Evolutionary conservation across 176 grass and related monocot genomes (phyloP).

Genomic region (maize (Zea mays)): Zm-B73-REFERENCE-NAM-5.0 NC_050103.1:40675501-40676000

Average conservation of each 20-base stretch:
- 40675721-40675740: slow-evolving; percentile 16
- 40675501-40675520: neutral
- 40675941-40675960: neutral
- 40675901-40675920: neutral
- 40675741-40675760: neutral
- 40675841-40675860: slow-evolving; percentile 13
- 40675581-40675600: neutral
- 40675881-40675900: neutral
- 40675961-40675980: slow-evolving; percentile 20
- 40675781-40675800: neutral
- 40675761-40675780: neutral
- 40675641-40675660: slow-evolving; percentile 69
- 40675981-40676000: slow-evolving; percentile 1
- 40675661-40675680: slow-evolving; percentile 87
- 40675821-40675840: neutral
- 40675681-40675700: slow-evolving; percentile 55
- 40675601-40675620: neutral
- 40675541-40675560: neutral
- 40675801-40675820: neutral
- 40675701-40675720: slow-evolving; percentile 59
- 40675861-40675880: slow-evolving; percentile 23
- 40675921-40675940: neutral
- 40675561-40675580: neutral
- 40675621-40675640: neutral
- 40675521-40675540: neutral